Percentiles rank a stretch among this genome's conserved stretches.
phyloP scores from a whole-genome alignment of 2,329 filamentous ascomycete species.

The Trichoderma endophyticum region DNA sequence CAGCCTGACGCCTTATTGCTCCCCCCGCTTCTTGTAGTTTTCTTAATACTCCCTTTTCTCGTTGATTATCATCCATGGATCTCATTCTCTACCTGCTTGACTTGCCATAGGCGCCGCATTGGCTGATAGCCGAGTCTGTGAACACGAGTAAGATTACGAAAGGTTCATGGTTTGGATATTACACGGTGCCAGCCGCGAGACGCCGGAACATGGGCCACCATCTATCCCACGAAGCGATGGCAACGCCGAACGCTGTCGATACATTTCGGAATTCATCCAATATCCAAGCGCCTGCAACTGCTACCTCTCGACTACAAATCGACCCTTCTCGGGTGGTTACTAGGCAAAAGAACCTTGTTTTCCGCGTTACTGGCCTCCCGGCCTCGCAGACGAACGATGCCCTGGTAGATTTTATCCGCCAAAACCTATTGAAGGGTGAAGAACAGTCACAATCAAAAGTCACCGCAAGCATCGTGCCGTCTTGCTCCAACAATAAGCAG shows the following conservation, averaged over 20 bases:
- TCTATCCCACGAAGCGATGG: neutral
- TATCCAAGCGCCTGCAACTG: neutral
- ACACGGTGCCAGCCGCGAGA: neutral
- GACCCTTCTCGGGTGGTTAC: neutral
- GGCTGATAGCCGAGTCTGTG: neutral
- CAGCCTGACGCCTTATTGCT: neutral
- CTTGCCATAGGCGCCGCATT: neutral
- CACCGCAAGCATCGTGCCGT: neutral
- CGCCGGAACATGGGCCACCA: neutral
- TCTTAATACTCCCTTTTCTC: neutral
- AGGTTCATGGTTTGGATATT: neutral
- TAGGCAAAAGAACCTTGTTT: neutral
- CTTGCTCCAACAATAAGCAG: neutral
- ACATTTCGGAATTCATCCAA: neutral
- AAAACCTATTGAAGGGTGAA: neutral
- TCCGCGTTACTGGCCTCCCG: neutral
- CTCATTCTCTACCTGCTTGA: neutral
- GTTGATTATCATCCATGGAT: neutral
- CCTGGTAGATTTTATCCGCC: neutral
- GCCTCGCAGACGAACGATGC: neutral
- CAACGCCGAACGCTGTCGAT: neutral
- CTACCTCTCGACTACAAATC: neutral
- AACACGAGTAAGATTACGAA: neutral
- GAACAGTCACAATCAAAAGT: neutral
- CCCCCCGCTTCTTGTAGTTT: neutral